Evolutionary conservation across 345 rosid genomes (phyloP).

Genomic region (Hirschfeldia incana): DNA sequence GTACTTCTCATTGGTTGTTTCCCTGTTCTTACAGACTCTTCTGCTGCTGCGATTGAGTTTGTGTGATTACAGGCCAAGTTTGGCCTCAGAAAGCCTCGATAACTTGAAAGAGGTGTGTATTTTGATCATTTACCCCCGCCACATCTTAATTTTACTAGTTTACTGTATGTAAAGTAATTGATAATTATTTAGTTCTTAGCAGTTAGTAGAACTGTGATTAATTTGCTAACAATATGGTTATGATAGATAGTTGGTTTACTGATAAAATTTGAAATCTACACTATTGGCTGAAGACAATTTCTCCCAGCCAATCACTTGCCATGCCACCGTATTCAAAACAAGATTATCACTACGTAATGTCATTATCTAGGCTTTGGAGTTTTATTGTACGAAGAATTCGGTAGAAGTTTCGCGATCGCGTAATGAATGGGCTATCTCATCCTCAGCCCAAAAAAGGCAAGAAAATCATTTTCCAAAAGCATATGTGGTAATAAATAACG

Average conservation of each 20-base stretch:
- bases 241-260: neutral
- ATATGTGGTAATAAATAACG: constrained; percentile 35
- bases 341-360: constrained; percentile 5
- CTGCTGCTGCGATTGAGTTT: constrained; percentile 34
- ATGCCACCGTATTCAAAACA: neutral
- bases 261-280: neutral
- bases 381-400: constrained; percentile 19
- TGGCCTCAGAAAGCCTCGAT: constrained; percentile 13
- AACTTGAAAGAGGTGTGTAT: neutral
- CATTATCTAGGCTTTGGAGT: constrained; percentile 27
- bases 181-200: neutral
- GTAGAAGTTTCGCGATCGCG: constrained; percentile 33
- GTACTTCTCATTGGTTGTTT: constrained; percentile 1
- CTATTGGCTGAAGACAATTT: neutral
- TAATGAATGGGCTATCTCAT: constrained; percentile 36
- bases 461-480: constrained; percentile 10
- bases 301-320: constrained; percentile 14
- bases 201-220: neutral
- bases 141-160: neutral
- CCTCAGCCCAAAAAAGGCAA: constrained; percentile 3
- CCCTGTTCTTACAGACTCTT: constrained; percentile 21
- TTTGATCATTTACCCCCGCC: neutral
- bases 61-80: constrained; percentile 7
- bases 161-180: neutral
- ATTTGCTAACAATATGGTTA: neutral